phyloP scores from a whole-genome alignment of 805 yeast genomes.

The Sugiyamaella smithiae region DNA sequence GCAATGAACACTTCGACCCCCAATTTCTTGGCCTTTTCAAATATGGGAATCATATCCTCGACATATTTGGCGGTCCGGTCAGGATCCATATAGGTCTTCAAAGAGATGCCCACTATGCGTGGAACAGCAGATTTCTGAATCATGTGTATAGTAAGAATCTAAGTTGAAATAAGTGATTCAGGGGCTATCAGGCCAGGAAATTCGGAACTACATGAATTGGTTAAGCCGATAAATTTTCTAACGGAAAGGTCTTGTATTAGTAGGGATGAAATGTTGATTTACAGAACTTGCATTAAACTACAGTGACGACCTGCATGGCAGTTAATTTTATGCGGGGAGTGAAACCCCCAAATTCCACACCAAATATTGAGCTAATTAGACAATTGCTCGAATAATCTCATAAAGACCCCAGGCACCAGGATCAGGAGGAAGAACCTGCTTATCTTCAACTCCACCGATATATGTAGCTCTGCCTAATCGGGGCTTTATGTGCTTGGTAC shows the following conservation, averaged over 20 bases:
- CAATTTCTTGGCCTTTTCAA: constrained; percentile 9
- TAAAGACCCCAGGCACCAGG: constrained; percentile 65
- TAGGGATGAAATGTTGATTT: too few relatives aligned
- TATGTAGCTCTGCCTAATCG: constrained; percentile 91
- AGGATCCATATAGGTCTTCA: constrained; percentile 29
- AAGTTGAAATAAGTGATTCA: too few relatives aligned
- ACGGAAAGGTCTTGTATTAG: too few relatives aligned
- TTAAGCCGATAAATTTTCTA: too few relatives aligned
- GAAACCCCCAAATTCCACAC: too few relatives aligned
- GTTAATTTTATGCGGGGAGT: too few relatives aligned
- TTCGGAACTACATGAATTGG: too few relatives aligned
- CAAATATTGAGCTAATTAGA: background rate
- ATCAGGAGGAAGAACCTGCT: constrained; percentile 56
- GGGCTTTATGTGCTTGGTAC: constrained; percentile 69
- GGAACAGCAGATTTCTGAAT: background rate
- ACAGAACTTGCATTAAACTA: too few relatives aligned
- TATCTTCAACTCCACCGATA: constrained; percentile 55
- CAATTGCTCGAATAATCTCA: constrained; percentile 15
- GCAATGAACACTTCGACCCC: constrained; percentile 25
- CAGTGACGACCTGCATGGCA: too few relatives aligned
- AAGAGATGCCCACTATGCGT: constrained; percentile 25
- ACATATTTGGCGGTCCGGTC: constrained; percentile 20
- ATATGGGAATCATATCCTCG: constrained; percentile 15
- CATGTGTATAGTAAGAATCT: background rate
- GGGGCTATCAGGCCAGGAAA: too few relatives aligned